Evolutionary conservation across 208 protist species (phyloP).

Genomic region (Acanthamoeba royreba): DNA sequence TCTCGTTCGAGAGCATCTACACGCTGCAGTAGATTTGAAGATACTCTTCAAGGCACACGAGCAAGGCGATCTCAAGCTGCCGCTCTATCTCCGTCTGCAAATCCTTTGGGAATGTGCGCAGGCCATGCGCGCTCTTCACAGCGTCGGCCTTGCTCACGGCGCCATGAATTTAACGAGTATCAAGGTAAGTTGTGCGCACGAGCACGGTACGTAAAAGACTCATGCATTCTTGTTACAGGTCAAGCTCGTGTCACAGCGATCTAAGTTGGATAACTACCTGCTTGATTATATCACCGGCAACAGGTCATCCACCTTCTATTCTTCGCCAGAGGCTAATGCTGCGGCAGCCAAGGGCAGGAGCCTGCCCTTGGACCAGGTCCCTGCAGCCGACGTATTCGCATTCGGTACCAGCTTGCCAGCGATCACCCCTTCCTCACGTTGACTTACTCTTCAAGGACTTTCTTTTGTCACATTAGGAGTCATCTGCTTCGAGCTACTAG

Average conservation of each 20-base stretch:
- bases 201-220: too few species aligned
- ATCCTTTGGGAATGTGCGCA: conserved; percentile 9
- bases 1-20: background rate
- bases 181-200: background rate
- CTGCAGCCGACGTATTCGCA: background rate
- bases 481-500: background rate
- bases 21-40: background rate
- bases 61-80: background rate
- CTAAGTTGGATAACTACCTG: background rate
- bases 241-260: background rate
- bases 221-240: too few species aligned
- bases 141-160: background rate
- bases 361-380: background rate
- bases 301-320: background rate
- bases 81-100: background rate
- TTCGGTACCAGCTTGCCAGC: background rate
- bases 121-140: background rate
- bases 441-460: background rate
- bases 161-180: background rate
- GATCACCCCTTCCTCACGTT: background rate
- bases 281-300: background rate
- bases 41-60: background rate
- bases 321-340: background rate
- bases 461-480: background rate
- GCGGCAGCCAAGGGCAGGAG: background rate